Evolutionary conservation across 169 alveolate genomes (phyloP).

Genomic region (Plasmodium berghei): DNA sequence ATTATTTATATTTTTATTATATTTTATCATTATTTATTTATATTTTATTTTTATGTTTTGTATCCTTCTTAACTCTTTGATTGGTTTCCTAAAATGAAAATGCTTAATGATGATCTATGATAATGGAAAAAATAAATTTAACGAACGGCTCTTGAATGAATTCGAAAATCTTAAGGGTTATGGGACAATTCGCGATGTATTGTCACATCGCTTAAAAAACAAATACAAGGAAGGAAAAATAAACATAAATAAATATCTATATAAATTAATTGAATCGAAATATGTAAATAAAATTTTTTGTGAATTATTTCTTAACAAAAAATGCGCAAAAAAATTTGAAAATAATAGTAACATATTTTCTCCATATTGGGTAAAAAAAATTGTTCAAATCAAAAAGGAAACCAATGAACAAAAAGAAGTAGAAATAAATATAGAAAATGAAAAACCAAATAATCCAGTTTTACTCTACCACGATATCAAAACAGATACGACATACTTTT

Average conservation of each 20-base stretch:
- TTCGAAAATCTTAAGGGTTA: conserved; percentile 30
- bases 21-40: too few relatives aligned
- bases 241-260: conserved; percentile 27
- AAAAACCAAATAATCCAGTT: too few relatives aligned
- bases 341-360: neutral
- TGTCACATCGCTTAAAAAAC: conserved; percentile 2
- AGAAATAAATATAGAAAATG: neutral
- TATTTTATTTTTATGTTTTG: too few relatives aligned
- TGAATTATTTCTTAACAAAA: conserved; percentile 9
- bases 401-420: conserved; percentile 1
- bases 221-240: conserved; percentile 6
- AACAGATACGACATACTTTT: conserved; percentile 5
- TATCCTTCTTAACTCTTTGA: too few relatives aligned
- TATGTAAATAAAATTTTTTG: conserved; percentile 33
- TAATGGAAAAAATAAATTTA: conserved; percentile 10
- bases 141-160: conserved; percentile 17
- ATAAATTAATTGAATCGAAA: conserved; percentile 39
- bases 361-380: conserved; percentile 17
- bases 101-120: conserved; percentile 16
- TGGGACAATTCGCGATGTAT: conserved; percentile 3
- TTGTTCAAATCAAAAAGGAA: conserved; percentile 11
- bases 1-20: too few relatives aligned
- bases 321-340: conserved; percentile 12
- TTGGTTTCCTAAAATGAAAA: neutral
- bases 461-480: neutral